Evolutionary conservation across 129 eudicot species (phyloP), one percentile per base, ranked within the genome.

Genomic region (Flaveria ramosissima): DNA sequence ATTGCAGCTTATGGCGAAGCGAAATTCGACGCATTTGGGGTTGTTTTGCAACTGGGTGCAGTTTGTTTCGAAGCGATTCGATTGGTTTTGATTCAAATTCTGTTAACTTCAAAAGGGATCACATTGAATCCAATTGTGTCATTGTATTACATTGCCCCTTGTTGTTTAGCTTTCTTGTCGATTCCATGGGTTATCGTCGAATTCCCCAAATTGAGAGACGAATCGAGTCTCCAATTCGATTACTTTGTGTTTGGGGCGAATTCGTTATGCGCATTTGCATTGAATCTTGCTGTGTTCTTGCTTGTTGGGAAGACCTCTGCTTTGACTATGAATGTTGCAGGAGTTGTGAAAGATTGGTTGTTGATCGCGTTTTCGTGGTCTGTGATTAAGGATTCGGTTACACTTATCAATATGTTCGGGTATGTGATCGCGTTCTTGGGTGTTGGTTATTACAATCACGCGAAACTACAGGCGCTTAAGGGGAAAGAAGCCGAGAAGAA

Each of bases 301-400:
- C 59, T 52, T 15, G 59, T 52, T 52, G 59, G 59, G 59, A n/a
- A 52, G 59, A n/a, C 59, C n/a, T 52, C 59, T 15, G 59, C 59
- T 15, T 52, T 52, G 59, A 52, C 59, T 1, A 52, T 52, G 59
- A 52, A 52, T 52, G 21, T 52, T 3, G 59, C 59, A 3, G 59
- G 59, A 7, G 59, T 52, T 16, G 59, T 52, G 1, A 52, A 52
- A 52, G 59, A 52, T 16, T 52, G 59, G 59, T 52, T 52, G 59
- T 16, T 52, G 21, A 52, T 47, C 59, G 59, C 21, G 59, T 52
- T 52, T 52, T 52, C 59, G 1, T 52, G 59, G 59, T 52, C 59
- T 15, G 59, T 52, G 59, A 52, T 52, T n/a, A 52, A 52, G 21
- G 59, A 52, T 52, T 15, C 59, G n/a, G 21, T 52, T 5, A 52